Conservation (phyloP, 768 basidiomycete species). For the Serendipita sp. region DNA sequence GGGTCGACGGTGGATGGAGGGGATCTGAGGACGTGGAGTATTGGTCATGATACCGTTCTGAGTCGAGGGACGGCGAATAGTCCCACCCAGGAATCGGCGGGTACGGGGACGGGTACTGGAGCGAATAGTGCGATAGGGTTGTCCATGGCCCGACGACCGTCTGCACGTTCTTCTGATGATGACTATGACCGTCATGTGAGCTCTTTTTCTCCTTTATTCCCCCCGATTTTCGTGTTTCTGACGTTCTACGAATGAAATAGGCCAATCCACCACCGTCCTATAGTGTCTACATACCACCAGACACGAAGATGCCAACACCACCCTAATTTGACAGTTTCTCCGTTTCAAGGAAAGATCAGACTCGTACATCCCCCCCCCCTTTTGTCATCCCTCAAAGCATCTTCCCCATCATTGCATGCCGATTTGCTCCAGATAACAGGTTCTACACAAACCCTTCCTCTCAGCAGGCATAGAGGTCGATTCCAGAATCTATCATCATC, state of each 20-base stretch:
- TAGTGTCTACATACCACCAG: not conserved
- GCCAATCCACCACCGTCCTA: not conserved
- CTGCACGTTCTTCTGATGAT: not conserved
- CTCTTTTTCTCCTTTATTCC: not conserved
- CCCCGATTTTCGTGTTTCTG: too few species aligned
- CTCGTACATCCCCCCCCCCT: too few species aligned
- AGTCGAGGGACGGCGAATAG: not conserved
- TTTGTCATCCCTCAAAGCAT: too few species aligned
- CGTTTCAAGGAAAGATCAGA: too few species aligned
- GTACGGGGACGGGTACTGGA: not conserved
- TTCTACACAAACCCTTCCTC: too few species aligned
- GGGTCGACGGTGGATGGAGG: not conserved
- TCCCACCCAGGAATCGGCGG: not conserved
- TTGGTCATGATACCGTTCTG: not conserved
- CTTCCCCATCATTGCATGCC: too few species aligned
- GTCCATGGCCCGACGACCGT: not conserved
- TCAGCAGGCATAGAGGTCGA: too few species aligned
- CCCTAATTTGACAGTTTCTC: too few species aligned
- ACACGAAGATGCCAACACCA: not conserved
- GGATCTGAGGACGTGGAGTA: not conserved
- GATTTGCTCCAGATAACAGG: too few species aligned
- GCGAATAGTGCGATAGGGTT: not conserved
- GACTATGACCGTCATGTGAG: not conserved
- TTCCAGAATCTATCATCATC: too few species aligned
- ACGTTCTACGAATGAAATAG: not conserved